A percentile compares a stretch with the other conserved stretches of the same genome.
phyloP scores from a whole-genome alignment of 1,284 basidiomycete genomes.

The Cryptococcus sp. region DNA sequence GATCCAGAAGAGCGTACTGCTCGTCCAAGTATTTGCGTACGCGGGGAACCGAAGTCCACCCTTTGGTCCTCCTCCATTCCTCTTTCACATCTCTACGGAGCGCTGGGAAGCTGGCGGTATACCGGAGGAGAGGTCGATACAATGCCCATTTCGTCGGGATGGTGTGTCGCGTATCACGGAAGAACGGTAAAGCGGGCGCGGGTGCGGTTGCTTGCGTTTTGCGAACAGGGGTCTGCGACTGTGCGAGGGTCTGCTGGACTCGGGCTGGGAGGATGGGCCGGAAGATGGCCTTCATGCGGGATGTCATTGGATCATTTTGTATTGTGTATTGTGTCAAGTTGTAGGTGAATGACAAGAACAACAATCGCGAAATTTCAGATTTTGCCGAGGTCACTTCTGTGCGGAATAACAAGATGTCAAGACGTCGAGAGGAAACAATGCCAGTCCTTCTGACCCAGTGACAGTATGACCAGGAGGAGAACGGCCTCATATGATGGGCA shows the following conservation, averaged over 20 bases:
- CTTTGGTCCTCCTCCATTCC: slow-evolving; percentile 26
- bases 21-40: slow-evolving; percentile 24
- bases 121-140: slow-evolving; percentile 68
- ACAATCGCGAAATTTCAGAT: background rate
- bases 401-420: no score
- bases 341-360: background rate
- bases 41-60: slow-evolving; percentile 18
- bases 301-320: slow-evolving; percentile 9
- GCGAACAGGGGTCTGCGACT: background rate
- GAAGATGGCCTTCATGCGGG: background rate
- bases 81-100: slow-evolving; percentile 16
- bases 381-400: background rate
- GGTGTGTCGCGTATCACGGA: slow-evolving; percentile 68
- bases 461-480: no score
- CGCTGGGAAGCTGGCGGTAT: slow-evolving; percentile 55
- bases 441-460: no score
- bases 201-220: no score
- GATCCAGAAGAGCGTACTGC: slow-evolving; percentile 29
- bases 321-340: background rate
- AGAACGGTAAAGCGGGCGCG: slow-evolving; percentile 61
- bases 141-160: slow-evolving; percentile 72
- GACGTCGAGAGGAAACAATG: no score
- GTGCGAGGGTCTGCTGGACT: background rate
- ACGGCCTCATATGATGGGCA: no score
- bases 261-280: slow-evolving; percentile 8